Evolutionary conservation across 345 rosid species (phyloP).

Genomic region (Aegle marmelos): DNA sequence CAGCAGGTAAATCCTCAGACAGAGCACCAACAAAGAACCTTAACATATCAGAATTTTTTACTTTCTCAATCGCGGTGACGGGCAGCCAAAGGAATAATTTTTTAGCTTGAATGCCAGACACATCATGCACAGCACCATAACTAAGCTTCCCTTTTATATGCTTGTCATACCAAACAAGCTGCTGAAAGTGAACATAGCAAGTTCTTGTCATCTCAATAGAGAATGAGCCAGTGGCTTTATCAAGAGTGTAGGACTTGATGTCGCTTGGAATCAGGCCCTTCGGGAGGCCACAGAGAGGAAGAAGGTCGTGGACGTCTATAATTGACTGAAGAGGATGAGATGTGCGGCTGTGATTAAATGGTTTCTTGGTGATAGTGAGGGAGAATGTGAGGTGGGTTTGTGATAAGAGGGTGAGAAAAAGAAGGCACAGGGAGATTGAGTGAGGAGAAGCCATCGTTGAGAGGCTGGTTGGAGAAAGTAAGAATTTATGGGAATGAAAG

Average conservation of each 20-base stretch:
- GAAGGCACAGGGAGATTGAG: slow-evolving; percentile 10
- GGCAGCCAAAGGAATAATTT: slow-evolving; percentile 64
- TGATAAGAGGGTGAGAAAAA: slow-evolving; percentile 23
- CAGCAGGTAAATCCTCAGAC: slow-evolving; percentile 59
- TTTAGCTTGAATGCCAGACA: slow-evolving; percentile 67
- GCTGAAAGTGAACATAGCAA: slow-evolving; percentile 62
- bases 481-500: background rate
- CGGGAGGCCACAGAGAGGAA: slow-evolving; percentile 61
- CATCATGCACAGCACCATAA: slow-evolving; percentile 52
- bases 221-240: slow-evolving; percentile 48
- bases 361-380: slow-evolving; percentile 2
- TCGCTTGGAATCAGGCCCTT: slow-evolving; percentile 63
- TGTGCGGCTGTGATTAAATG: slow-evolving; percentile 9
- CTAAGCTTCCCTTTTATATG: slow-evolving; percentile 56
- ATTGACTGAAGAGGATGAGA: background rate
- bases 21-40: slow-evolving; percentile 75
- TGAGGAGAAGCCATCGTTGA: slow-evolving; percentile 15
- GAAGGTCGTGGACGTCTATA: slow-evolving; percentile 66
- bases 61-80: slow-evolving; percentile 53
- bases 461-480: background rate
- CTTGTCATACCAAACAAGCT: slow-evolving; percentile 49
- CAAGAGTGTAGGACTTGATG: slow-evolving; percentile 56
- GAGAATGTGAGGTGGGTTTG: slow-evolving; percentile 22
- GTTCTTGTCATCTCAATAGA: slow-evolving; percentile 32
- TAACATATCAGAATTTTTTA: slow-evolving; percentile 35